phyloP scores from a whole-genome alignment of 2,329 filamentous ascomycete genomes.

The Claviceps purpurea region DNA sequence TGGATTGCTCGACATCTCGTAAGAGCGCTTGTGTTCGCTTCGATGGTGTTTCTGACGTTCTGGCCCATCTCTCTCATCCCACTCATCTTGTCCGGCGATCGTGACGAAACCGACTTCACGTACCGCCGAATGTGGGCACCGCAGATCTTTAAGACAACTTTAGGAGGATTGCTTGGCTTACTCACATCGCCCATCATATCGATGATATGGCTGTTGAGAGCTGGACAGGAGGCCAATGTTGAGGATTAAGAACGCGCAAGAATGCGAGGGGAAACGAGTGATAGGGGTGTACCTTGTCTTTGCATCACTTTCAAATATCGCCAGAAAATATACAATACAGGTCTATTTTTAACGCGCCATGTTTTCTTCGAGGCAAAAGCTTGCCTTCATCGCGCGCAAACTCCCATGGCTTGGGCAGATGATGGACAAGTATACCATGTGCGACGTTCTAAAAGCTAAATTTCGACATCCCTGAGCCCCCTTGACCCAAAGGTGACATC shows the following conservation, averaged over 20 bases:
- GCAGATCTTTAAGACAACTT: conserved; percentile 35
- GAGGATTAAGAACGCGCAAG: neutral
- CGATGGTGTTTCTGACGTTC: conserved; percentile 27
- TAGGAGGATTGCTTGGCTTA: conserved; percentile 32
- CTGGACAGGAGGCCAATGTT: conserved; percentile 26
- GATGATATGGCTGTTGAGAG: conserved; percentile 35
- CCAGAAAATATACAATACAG: neutral
- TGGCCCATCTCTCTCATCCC: conserved; percentile 31
- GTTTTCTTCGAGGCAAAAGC: neutral
- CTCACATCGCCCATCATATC: conserved; percentile 34
- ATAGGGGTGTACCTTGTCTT: neutral
- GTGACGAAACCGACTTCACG: conserved; percentile 27
- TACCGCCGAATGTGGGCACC: conserved; percentile 31
- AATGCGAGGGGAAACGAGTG: neutral
- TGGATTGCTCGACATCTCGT: conserved; percentile 16
- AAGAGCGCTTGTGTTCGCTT: conserved; percentile 15
- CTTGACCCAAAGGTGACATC: too few species aligned
- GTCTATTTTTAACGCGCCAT: conserved; percentile 10
- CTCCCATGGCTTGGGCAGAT: neutral
- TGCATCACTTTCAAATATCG: neutral
- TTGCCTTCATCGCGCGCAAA: neutral
- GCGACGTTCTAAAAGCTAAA: too few species aligned
- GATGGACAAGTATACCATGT: too few species aligned
- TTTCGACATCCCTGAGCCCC: too few species aligned
- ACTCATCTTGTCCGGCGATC: conserved; percentile 24